These are phyloP conservation scores for Colletotrichum zoysiae DNA, from an alignment of 2,329 filamentous ascomycete genomes.

Conservation along the genomic window DNA sequence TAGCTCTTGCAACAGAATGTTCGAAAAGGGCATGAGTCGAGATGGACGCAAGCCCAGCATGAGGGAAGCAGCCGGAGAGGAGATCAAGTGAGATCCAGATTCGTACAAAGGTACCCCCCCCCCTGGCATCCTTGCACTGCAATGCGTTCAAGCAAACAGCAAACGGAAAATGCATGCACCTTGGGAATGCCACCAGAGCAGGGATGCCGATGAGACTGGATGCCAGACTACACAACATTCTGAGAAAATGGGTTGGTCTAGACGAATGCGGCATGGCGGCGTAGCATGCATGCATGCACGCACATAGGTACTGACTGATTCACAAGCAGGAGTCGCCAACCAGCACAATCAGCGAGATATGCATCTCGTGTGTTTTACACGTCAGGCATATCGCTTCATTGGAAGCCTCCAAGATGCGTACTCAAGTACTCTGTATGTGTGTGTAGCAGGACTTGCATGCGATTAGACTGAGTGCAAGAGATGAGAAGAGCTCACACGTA, in stretches of 20 bases:
- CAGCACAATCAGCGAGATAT: not conserved
- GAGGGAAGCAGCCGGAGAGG: slow-evolving; percentile 13
- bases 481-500: not conserved
- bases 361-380: not conserved
- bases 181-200: slow-evolving; percentile 33
- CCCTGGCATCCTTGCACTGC: slow-evolving; percentile 11
- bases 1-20: not conserved
- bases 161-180: slow-evolving; percentile 23
- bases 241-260: slow-evolving; percentile 35
- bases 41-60: slow-evolving; percentile 2
- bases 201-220: slow-evolving; percentile 36
- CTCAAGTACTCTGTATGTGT: too few relatives aligned
- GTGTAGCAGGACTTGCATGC: not conserved
- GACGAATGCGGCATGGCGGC: slow-evolving; percentile 37
- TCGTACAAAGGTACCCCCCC: not conserved
- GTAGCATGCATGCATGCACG: not conserved
- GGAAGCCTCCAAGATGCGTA: too few relatives aligned
- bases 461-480: not conserved
- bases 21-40: slow-evolving; percentile 4
- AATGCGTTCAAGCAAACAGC: slow-evolving; percentile 22
- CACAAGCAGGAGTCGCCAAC: slow-evolving; percentile 19
- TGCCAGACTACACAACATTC: slow-evolving; percentile 26
- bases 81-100: slow-evolving; percentile 31
- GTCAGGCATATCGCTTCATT: not conserved
- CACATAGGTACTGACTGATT: slow-evolving; percentile 21